Evolutionary conservation across 495 filamentous ascomycete genomes (phyloP).

Genomic region (Xylaria bambusicola): DNA sequence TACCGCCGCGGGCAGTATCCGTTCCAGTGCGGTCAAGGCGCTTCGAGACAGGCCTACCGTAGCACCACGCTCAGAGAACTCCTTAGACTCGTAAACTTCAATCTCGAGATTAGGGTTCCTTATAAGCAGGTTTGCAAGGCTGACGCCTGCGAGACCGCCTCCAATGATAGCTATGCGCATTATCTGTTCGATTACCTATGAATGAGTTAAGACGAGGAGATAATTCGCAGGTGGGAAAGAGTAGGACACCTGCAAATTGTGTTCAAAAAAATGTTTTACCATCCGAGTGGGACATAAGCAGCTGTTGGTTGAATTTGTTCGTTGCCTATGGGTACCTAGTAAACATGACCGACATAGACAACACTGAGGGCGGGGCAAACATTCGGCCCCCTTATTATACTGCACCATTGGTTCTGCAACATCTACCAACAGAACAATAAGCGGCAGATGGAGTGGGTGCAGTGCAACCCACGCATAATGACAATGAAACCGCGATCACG

Average conservation of each 20-base stretch:
- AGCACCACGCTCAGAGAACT: slow-evolving; percentile 28
- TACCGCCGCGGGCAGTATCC: not conserved
- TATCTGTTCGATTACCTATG: not conserved
- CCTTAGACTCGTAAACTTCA: slow-evolving; percentile 25
- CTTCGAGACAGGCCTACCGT: slow-evolving; percentile 22
- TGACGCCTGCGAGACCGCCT: slow-evolving; percentile 28
- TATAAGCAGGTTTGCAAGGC: slow-evolving; percentile 21
- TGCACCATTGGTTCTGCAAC: not conserved
- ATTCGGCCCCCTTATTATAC: not conserved
- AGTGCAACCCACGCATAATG: not conserved
- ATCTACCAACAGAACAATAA: not conserved
- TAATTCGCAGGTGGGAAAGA: not conserved
- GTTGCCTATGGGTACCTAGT: too few relatives aligned
- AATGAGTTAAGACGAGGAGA: not conserved
- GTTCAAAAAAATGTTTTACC: not conserved
- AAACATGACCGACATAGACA: not conserved
- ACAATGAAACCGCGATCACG: not conserved
- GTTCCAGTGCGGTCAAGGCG: slow-evolving; percentile 8
- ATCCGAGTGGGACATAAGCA: not conserved
- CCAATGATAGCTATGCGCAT: slow-evolving; percentile 24
- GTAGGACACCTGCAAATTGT: too few relatives aligned
- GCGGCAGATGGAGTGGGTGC: not conserved
- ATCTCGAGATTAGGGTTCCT: slow-evolving; percentile 23
- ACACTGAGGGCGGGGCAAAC: not conserved
- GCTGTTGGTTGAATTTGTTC: not conserved